Percentiles rank a stretch among this genome's conserved stretches.
Conservation (phyloP, 106 monocot species). For the Acorus gramineus region DNA sequence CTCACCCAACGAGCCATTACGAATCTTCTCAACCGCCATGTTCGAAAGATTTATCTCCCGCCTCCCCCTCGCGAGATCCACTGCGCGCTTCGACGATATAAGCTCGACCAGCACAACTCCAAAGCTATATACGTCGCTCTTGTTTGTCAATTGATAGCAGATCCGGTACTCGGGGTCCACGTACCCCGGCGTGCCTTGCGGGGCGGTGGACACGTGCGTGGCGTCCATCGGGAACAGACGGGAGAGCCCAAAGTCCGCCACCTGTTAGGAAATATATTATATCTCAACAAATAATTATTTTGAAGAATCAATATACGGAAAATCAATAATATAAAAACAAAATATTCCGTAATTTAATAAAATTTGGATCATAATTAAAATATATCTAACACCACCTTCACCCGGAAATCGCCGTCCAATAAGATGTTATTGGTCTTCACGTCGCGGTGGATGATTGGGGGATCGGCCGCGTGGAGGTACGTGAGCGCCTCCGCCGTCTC, state of each 20-base stretch:
- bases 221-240: conserved; percentile 15
- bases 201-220: conserved; percentile 14
- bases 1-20: conserved; percentile 2
- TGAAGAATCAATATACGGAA: no score
- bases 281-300: no score
- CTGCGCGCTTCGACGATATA: conserved; percentile 13
- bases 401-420: conserved; percentile 15
- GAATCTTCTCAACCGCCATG: conserved; percentile 13
- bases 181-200: background rate
- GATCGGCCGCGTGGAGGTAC: no score
- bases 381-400: conserved; percentile 42
- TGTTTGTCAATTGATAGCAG: no score
- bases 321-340: no score
- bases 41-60: conserved; percentile 13
- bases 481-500: no score
- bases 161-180: no score
- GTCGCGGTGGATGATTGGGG: no score
- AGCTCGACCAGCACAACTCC: conserved; percentile 9
- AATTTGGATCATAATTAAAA: no score
- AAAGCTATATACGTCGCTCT: no score
- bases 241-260: conserved; percentile 16
- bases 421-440: no score
- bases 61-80: conserved; percentile 4
- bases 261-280: background rate
- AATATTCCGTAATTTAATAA: no score